A percentile compares a stretch with the other conserved stretches of the same genome.
Evolutionary conservation across 371 early-diverging fungal species (phyloP).

Genomic region (Apophysomyces elegans): DNA sequence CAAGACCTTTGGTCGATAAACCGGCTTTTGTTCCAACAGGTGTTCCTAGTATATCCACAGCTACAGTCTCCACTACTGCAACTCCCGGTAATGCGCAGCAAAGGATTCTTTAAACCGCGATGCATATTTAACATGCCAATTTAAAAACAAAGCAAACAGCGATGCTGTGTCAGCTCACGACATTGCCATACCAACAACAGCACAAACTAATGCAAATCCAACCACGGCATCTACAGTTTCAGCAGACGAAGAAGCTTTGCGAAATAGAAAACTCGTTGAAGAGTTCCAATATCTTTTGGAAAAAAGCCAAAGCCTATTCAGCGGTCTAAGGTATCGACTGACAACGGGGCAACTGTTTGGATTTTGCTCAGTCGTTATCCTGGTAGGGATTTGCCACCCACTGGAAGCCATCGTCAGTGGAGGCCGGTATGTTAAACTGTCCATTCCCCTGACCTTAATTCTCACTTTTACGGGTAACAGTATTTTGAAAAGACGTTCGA

Average conservation of each 20-base stretch:
- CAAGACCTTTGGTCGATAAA: not conserved
- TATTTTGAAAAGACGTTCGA: constrained; percentile 97
- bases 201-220: not conserved
- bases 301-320: constrained; percentile 95
- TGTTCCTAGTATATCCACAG: constrained; percentile 4
- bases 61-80: constrained; percentile 9
- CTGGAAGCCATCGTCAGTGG: constrained; percentile 80
- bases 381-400: constrained; percentile 73
- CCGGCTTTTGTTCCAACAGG: constrained; percentile 11
- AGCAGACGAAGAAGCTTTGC: constrained; percentile 39
- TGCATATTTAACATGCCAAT: not conserved
- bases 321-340: constrained; percentile 78
- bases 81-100: constrained; percentile 11
- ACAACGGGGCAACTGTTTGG: not conserved
- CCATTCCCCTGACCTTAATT: not conserved
- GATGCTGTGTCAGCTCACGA: constrained; percentile 5
- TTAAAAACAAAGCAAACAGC: not conserved
- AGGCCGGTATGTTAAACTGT: constrained; percentile 50
- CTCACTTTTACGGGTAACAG: constrained; percentile 21
- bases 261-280: constrained; percentile 63
- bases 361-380: not conserved
- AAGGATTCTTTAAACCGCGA: not conserved
- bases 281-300: constrained; percentile 96
- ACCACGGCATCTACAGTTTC: constrained; percentile 18
- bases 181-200: not conserved